Percentiles rank a stretch among this genome's conserved stretches.
phyloP scores from a whole-genome alignment of 345 rosid genomes.

The Garcia nutans region DNA sequence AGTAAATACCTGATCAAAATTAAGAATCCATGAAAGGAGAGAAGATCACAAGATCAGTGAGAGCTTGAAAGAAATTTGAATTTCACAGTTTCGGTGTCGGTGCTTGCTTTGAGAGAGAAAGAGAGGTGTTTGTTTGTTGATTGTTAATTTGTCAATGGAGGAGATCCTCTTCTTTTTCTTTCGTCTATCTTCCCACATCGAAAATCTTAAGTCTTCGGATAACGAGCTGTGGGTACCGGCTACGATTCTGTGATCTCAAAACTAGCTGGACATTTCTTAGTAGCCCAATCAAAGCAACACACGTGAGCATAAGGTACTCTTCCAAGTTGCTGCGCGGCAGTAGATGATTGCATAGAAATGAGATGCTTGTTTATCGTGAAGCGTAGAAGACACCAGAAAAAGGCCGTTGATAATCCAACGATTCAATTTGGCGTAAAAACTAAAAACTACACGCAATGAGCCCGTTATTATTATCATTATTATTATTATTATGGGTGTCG shows the following conservation, averaged over 20 bases:
- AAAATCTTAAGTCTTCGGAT: conserved; percentile 9
- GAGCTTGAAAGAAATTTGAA: background rate
- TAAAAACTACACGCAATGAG: background rate
- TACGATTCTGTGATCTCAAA: background rate
- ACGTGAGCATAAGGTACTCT: background rate
- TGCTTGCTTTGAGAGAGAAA: background rate
- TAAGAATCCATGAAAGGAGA: conserved; percentile 25
- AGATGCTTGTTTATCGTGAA: background rate
- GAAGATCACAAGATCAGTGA: background rate
- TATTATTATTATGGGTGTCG: too few species aligned
- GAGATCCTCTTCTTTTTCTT: background rate
- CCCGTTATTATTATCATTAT: too few species aligned
- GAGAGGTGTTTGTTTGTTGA: background rate
- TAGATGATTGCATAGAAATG: background rate
- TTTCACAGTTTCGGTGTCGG: conserved; percentile 4
- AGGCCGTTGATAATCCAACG: conserved; percentile 4
- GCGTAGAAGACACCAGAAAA: background rate
- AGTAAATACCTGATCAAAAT: conserved; percentile 12
- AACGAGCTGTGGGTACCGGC: background rate
- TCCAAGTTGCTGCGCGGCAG: background rate
- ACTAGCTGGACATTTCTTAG: background rate
- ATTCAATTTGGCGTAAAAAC: background rate
- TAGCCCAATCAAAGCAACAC: background rate
- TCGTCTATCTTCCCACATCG: background rate
- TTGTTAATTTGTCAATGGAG: background rate